Conservation (phyloP, 1,139 yeast genomes). For the Candida frijolesensis region DNA sequence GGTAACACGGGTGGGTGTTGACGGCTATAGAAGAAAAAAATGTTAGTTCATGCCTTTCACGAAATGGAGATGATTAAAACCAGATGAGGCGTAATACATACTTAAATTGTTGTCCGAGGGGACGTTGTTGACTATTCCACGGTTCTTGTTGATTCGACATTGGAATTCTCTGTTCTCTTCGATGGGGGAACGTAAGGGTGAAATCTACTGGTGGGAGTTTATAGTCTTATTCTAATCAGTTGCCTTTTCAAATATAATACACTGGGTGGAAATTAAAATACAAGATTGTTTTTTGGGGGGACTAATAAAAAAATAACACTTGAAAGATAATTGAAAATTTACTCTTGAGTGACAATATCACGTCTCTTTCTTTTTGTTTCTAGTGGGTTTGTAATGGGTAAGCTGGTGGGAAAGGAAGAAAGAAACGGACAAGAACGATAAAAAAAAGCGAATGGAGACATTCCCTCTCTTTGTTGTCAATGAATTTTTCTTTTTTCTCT, state of each 20-base stretch:
- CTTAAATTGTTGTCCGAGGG: constrained; percentile 50
- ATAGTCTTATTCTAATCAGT: neutral
- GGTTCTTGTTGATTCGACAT: constrained; percentile 50
- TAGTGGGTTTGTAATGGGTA: neutral
- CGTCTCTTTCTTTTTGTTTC: no score
- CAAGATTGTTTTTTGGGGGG: neutral
- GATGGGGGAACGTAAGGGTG: neutral
- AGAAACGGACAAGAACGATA: neutral
- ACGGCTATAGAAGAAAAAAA: constrained; percentile 29
- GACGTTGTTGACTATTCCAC: constrained; percentile 49
- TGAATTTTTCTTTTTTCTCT: neutral
- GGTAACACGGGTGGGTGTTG: constrained; percentile 58
- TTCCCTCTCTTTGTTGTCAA: neutral
- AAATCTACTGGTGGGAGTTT: neutral
- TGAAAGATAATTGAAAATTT: neutral
- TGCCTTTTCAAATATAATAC: neutral
- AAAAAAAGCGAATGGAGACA: neutral
- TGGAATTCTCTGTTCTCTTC: neutral
- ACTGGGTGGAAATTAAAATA: neutral
- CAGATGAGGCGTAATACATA: constrained; percentile 26
- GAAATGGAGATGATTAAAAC: neutral
- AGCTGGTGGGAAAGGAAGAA: neutral
- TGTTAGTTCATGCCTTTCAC: constrained; percentile 27
- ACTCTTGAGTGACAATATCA: neutral
- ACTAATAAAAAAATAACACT: neutral